A percentile compares a stretch with the other conserved stretches of the same genome.
Evolutionary conservation across 2,329 filamentous ascomycete genomes (phyloP).

Genomic region (Penicillium crustosum): DNA sequence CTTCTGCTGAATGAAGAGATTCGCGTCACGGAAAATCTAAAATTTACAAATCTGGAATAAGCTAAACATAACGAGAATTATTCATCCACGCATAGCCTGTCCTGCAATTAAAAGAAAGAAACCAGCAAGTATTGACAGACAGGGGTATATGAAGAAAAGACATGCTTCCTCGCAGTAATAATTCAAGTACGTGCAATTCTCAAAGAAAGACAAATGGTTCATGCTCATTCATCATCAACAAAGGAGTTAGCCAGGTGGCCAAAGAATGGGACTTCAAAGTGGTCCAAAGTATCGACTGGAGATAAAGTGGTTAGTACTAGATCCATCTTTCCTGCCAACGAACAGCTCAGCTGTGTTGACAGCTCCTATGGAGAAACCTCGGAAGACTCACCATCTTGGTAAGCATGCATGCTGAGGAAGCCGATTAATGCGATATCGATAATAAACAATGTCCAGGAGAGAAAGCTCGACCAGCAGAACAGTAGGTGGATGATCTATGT

Average conservation of each 20-base stretch:
- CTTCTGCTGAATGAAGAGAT: background rate
- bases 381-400: slow-evolving; percentile 68
- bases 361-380: background rate
- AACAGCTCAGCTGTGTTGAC: background rate
- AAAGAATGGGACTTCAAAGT: slow-evolving; percentile 86
- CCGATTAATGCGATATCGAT: slow-evolving; percentile 73
- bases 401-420: slow-evolving; percentile 75
- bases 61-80: background rate
- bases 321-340: background rate
- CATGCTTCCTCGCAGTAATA: slow-evolving; percentile 9
- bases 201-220: slow-evolving; percentile 1
- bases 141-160: slow-evolving; percentile 24
- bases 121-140: slow-evolving; percentile 9
- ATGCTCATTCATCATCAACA: slow-evolving; percentile 74
- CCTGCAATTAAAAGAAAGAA: background rate
- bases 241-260: slow-evolving; percentile 83
- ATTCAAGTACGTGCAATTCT: slow-evolving; percentile 13
- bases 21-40: too few relatives aligned
- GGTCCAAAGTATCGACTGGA: slow-evolving; percentile 60
- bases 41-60: background rate
- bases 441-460: slow-evolving; percentile 81
- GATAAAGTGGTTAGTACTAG: background rate
- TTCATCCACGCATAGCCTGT: background rate
- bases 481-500: slow-evolving; percentile 77
- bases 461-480: slow-evolving; percentile 77